Base-by-base conservation (phyloP, 768 basidiomycete genomes). In the Rhodotorula kratochvilovae region DNA sequence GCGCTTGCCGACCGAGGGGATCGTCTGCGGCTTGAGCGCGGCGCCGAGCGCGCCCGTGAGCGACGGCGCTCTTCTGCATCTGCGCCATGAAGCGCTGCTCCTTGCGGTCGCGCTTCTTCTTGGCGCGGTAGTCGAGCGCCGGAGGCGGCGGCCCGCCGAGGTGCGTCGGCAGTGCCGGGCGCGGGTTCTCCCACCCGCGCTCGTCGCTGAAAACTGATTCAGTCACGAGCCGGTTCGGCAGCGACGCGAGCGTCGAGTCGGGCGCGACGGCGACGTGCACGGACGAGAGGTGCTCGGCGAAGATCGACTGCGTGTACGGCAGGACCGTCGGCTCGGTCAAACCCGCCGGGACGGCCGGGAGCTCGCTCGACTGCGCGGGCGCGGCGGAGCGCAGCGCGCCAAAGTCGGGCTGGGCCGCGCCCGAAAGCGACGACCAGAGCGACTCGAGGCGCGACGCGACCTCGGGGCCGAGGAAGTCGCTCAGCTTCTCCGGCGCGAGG, bases 41-140 rank as follows among this genome's bases (percentile, higher is more conserved):
- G 81, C 82, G 2, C 88, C 89, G 0, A 82, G 82, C 11, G 87
- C 87, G 0, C 88, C 88, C 0, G 86, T 87, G 67, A 89, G 77
- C 1, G 87, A 87, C 50, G 17, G 88, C 88, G 55, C 86, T 85
- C 62, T 82, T 80, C 62, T 87, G 86, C 66, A 89, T 76, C 21
- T 76, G 80, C 43, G 82, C 80, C 85, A 88, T 88, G 77, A 85
- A 86, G 1, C 83, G 80, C 74, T 90, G 89, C n/a, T 85, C 82
- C 25, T 77, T 74, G 25, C 81, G 79, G 56, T 85, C 80, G 59
- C 76, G 78, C 72, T 78, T 82, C 68, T 65, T 79, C 36, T 82
- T 81, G 63, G 81, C 80, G 78, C 82, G 75, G 64, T 78, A 81
- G 59, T 82, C 80, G 43, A 73, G 57, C 1, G 77, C 77, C 63